A percentile compares a stretch with the other conserved stretches of the same genome.
phyloP scores from a whole-genome alignment of 2,329 filamentous ascomycete species.

The Ascochyta fabae region DNA sequence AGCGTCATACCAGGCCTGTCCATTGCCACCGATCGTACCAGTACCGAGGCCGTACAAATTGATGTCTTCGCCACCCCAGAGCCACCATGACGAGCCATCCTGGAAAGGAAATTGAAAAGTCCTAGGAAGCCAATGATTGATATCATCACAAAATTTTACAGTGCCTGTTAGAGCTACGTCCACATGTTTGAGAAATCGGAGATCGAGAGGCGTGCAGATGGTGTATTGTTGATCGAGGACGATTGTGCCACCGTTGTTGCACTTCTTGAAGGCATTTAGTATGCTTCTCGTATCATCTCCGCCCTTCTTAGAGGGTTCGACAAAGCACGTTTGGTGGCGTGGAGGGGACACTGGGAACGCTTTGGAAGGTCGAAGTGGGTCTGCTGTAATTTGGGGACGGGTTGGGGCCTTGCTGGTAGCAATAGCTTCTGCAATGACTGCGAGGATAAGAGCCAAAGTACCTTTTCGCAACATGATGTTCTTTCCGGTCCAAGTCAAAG shows the following conservation, averaged over 20 bases:
- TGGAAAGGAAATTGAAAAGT: slow-evolving; percentile 70
- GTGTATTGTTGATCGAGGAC: slow-evolving; percentile 66
- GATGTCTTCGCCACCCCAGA: slow-evolving; percentile 60
- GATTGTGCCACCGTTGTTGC: slow-evolving; percentile 68
- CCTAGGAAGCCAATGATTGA: slow-evolving; percentile 70
- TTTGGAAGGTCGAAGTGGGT: slow-evolving; percentile 44
- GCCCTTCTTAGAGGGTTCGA: slow-evolving; percentile 15
- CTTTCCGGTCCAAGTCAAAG: neutral
- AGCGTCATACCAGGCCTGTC: slow-evolving; percentile 67
- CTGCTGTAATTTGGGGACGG: slow-evolving; percentile 41
- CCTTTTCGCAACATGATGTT: neutral
- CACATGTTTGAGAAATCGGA: slow-evolving; percentile 68
- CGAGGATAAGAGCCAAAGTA: neutral
- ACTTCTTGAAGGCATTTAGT: slow-evolving; percentile 61
- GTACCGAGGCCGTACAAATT: slow-evolving; percentile 69
- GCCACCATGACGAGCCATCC: slow-evolving; percentile 67
- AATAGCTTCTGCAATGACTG: neutral
- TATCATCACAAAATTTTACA: slow-evolving; percentile 69
- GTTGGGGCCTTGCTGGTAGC: slow-evolving; percentile 16
- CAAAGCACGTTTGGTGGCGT: slow-evolving; percentile 45
- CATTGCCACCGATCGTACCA: slow-evolving; percentile 68
- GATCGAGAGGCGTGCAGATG: slow-evolving; percentile 68
- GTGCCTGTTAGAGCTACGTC: slow-evolving; percentile 68
- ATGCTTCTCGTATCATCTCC: slow-evolving; percentile 50
- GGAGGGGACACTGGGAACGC: slow-evolving; percentile 29